Conservation (phyloP, 257 asterid genomes). For the Solanum sejunctum region DNA sequence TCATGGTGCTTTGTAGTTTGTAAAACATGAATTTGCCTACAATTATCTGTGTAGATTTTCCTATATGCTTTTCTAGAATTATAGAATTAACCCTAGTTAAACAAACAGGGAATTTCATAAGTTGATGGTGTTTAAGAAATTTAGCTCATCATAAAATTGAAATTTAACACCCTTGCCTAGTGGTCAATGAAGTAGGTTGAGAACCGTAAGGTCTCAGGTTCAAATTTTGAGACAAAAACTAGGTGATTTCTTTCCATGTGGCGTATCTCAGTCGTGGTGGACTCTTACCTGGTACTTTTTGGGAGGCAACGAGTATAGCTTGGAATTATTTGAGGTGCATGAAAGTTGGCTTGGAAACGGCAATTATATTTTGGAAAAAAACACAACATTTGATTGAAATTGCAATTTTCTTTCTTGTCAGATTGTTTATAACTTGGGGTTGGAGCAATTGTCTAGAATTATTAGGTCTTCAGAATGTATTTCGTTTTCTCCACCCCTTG, state of each 20-base stretch:
- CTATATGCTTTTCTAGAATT: neutral
- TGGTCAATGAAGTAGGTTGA: neutral
- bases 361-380: neutral
- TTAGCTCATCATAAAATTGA: neutral
- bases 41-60: neutral
- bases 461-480: neutral
- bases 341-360: neutral
- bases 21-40: neutral
- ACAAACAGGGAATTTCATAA: neutral
- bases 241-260: neutral
- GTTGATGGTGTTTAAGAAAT: neutral
- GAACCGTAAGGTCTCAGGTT: neutral
- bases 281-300: neutral
- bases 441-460: neutral
- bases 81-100: neutral
- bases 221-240: neutral
- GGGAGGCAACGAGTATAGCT: too few relatives aligned
- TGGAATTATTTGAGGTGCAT: too few relatives aligned
- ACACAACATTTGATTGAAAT: neutral
- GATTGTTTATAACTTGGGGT: neutral
- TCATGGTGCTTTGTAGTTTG: neutral
- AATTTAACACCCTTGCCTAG: neutral
- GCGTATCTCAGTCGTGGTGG: neutral
- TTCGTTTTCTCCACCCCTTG: neutral
- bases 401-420: neutral